Evolutionary conservation across 208 protist genomes (phyloP), one percentile per base, ranked within the genome.

Genomic region (Endotrypanum monterogeii): DNA sequence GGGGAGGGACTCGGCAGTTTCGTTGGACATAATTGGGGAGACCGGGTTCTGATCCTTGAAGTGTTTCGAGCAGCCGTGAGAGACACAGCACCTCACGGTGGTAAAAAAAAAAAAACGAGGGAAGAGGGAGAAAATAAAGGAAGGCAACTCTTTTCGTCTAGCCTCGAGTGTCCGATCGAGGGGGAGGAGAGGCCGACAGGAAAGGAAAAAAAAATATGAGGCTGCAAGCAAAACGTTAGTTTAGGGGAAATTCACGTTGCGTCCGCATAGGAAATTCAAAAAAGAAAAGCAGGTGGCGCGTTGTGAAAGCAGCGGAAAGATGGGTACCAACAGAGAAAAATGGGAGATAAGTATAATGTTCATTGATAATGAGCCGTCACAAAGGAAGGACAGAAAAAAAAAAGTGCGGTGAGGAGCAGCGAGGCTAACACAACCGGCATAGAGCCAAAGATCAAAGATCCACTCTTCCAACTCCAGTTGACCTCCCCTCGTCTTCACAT

Each of bases 1-100:
- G 30, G 80, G 84, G 5, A 83, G 71, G 18, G 55, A n/a, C 18
- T 55, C 6, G 32, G 37, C 14, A 25, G 48, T 50, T 67, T 14
- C 41, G 25, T 54, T 25, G 35, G 41, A 67, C 62, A 67, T 67
- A 18, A 23, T 35, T 67, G 41, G 18, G 11, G 37, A 11, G 35
- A 23, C 41, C 9, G 9, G 39, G 37, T 46, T 23, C 62, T 3
- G 7, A n/a, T 67, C 23, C 25, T 51, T 9, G 7, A 1, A 18
- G 11, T 52, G n/a, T 67, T n/a, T n/a, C 2, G 44, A 51, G 41
- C 44, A 2, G 58, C 35, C 20, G 35, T 44, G 35, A 0, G 9
- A 23, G 30, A 46, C 3, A n/a, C 11, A 63, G 35, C n/a, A 20
- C 37, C 23, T 6, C 1, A 44, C 18, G 18, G 58, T 44, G 16